Evolutionary conservation across 2,329 filamentous ascomycete genomes (phyloP).

Genomic region (Epichloe hybrida): DNA sequence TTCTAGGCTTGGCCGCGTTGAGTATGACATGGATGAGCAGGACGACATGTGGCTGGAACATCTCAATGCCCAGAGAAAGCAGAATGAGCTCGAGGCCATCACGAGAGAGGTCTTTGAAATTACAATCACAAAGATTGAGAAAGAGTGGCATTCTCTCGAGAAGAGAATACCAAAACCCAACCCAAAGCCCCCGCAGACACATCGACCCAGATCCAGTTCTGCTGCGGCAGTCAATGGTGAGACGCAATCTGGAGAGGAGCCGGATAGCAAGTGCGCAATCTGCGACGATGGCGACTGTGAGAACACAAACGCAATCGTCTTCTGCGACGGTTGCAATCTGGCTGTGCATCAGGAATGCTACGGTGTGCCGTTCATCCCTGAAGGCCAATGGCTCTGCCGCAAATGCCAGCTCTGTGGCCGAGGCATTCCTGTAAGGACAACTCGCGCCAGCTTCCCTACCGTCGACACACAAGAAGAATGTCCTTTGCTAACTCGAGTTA

Average conservation of each 20-base stretch:
- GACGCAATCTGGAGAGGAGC: slow-evolving; percentile 70
- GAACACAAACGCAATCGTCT: slow-evolving; percentile 97
- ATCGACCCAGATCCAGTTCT: slow-evolving; percentile 82
- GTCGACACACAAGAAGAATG: neutral
- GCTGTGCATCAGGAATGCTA: slow-evolving; percentile 99
- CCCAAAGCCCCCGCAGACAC: slow-evolving; percentile 88
- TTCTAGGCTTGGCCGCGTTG: slow-evolving; percentile 60
- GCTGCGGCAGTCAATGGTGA: slow-evolving; percentile 94
- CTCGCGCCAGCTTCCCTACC: neutral
- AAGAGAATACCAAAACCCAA: slow-evolving; percentile 96
- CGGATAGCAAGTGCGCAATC: slow-evolving; percentile 93
- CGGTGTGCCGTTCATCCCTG: slow-evolving; percentile 94
- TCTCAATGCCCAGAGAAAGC: slow-evolving; percentile 64
- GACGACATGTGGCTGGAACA: slow-evolving; percentile 91
- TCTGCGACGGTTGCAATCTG: slow-evolving; percentile 94
- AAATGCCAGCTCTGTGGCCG: slow-evolving; percentile 94
- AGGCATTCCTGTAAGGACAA: slow-evolving; percentile 57
- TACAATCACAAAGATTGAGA: slow-evolving; percentile 96
- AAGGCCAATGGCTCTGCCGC: slow-evolving; percentile 97
- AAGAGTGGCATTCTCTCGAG: slow-evolving; percentile 93
- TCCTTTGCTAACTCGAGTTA: neutral
- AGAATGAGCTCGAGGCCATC: slow-evolving; percentile 64
- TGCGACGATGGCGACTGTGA: slow-evolving; percentile 99
- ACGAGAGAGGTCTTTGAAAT: slow-evolving; percentile 94
- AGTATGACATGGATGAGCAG: slow-evolving; percentile 99